Base-by-base conservation (phyloP, 805 yeast genomes). In the Cyberlindnera veronae region DNA sequence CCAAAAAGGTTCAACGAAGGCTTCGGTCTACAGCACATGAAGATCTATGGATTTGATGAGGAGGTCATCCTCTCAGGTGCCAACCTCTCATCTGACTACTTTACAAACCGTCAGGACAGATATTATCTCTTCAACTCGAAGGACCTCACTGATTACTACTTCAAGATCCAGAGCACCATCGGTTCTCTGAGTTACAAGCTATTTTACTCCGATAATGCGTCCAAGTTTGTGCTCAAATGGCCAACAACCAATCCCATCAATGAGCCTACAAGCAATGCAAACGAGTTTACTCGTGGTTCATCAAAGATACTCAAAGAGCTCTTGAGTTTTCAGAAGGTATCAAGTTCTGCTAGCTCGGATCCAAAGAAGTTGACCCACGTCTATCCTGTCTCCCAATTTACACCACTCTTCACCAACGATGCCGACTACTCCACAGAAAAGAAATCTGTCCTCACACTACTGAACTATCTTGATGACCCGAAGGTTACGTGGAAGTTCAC, bases 21-120 rank as follows among this genome's bases (percentile, higher is more conserved):
- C 4, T 70, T 75, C 51, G 99, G 99, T 0, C 71, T 93, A 37
- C 99, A 93, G 61, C 99, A 93, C 58, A 93, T 93, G 98, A 93
- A 93, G 60, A 73, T 93, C 21, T 93, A 93, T 60, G 99, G 99
- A 2, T 80, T 90, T 54, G 99, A 93, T 60, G 79, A 88, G 54
- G 96, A 90, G 57, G 78, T 93, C 30, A 74, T 93, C 15, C 69
- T 93, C 23, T 76, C 85, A 14, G 99, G 98, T 6, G 99, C 99
- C 3, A 93, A 93, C 56, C 69, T 93, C 34, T 87, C 96, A 0
- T 69, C 76, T 27, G 99, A 93, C 63, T 93, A 93, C 62, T 93
- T 93, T 63, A 85, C 95, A 4, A 83, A 91, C 61, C 77, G 99
- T 49, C 99, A 93, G 60, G 99, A 93, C 62, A 69, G 99, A 34